These are phyloP conservation scores for Chlorella sorokiniana DNA, from an alignment of 139 green algal genomes.

Conservation along the genomic window DNA sequence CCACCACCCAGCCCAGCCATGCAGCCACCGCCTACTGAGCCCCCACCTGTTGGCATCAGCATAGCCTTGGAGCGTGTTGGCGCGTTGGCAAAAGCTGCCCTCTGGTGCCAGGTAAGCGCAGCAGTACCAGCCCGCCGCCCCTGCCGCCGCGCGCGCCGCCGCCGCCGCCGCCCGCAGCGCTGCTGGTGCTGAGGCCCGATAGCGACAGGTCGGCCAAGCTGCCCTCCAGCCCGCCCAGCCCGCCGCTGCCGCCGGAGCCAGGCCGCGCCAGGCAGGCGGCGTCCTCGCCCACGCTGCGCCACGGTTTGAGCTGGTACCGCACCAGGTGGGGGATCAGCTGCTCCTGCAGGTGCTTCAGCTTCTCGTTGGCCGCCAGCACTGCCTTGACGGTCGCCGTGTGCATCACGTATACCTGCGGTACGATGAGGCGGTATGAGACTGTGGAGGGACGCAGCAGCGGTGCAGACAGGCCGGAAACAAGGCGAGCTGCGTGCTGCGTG, in stretches of 20 bases:
- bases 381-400: slow-evolving; percentile 41
- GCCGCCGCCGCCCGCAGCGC: neutral
- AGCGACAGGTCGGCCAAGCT: slow-evolving; percentile 16
- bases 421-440: neutral
- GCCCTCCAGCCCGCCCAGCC: neutral
- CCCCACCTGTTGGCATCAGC: slow-evolving; percentile 52
- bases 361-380: slow-evolving; percentile 55
- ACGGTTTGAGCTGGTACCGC: slow-evolving; percentile 49
- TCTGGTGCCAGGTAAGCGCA: slow-evolving; percentile 38
- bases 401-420: slow-evolving; percentile 31
- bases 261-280: neutral
- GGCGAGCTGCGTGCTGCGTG: neutral
- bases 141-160: neutral
- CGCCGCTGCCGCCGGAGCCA: slow-evolving; percentile 1
- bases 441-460: neutral
- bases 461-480: neutral
- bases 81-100: slow-evolving; percentile 47
- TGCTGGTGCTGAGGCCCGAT: neutral
- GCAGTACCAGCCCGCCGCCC: slow-evolving; percentile 25
- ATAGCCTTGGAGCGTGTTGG: slow-evolving; percentile 49
- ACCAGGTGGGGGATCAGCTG: slow-evolving; percentile 76
- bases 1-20: neutral
- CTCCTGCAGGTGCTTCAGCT: slow-evolving; percentile 46
- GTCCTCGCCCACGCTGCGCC: slow-evolving; percentile 16
- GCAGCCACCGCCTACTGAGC: neutral